Conservation (phyloP, 305 asterid genomes). For the Rubia balearica region DNA sequence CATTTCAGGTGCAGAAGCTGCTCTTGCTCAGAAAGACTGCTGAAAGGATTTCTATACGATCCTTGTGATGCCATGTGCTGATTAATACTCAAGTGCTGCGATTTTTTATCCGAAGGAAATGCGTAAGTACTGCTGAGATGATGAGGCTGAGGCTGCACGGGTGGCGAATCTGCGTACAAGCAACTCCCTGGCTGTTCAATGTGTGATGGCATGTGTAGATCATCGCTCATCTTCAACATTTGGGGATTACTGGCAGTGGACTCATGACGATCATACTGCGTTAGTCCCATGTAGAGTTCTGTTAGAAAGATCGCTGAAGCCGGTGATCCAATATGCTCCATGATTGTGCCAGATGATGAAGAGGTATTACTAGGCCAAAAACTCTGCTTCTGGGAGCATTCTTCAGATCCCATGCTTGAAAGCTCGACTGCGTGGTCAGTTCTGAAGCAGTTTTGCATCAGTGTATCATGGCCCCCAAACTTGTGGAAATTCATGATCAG, state of each 20-base stretch:
- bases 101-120: constrained; percentile 10
- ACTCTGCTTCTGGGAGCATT: constrained; percentile 24
- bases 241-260: constrained; percentile 14
- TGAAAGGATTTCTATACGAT: constrained; percentile 26
- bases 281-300: constrained; percentile 44
- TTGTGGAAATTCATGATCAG: constrained; percentile 21
- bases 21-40: constrained; percentile 41
- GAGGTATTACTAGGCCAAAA: constrained; percentile 22
- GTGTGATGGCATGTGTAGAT: constrained; percentile 18
- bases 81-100: constrained; percentile 17
- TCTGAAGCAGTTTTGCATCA: constrained; percentile 25
- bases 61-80: constrained; percentile 18
- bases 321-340: constrained; percentile 47
- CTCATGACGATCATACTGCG: constrained; percentile 26
- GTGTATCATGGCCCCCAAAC: constrained; percentile 21
- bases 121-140: constrained; percentile 13
- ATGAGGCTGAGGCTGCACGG: constrained; percentile 17
- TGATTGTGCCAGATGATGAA: constrained; percentile 23
- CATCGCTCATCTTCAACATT: constrained; percentile 26
- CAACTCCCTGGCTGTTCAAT: constrained; percentile 28
- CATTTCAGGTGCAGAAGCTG: constrained; percentile 37
- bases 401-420: constrained; percentile 21
- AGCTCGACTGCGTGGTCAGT: constrained; percentile 19
- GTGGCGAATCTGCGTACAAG: constrained; percentile 23
- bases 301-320: constrained; percentile 43